phyloP scores from a whole-genome alignment of 2,329 filamentous ascomycete genomes.

The Trichophyton simii region DNA sequence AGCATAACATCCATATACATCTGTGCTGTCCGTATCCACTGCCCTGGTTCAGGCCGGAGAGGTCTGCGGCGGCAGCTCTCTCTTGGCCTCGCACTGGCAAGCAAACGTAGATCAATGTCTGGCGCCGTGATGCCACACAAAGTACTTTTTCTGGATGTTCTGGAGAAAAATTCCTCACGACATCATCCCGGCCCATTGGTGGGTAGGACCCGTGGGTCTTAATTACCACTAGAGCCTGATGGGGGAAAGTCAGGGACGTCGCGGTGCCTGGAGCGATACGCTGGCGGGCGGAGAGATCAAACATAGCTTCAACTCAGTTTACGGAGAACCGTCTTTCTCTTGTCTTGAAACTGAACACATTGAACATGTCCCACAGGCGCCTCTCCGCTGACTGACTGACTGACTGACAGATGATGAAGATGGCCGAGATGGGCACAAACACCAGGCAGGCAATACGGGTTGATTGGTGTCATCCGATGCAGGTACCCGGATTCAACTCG shows the following conservation, averaged over 20 bases:
- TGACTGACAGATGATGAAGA: background rate
- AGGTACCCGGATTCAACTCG: background rate
- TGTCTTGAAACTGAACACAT: no score
- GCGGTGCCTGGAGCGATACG: background rate
- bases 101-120: no score
- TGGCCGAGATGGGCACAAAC: background rate
- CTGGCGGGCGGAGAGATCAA: background rate
- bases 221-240: conserved; percentile 2
- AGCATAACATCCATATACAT: no score
- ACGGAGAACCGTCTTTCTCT: no score
- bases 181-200: background rate
- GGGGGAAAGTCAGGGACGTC: background rate
- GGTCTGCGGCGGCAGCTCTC: background rate
- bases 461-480: background rate
- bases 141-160: no score
- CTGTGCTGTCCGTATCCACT: background rate
- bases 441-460: background rate
- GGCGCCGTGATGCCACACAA: no score
- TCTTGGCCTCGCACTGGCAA: background rate
- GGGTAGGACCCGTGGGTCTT: background rate
- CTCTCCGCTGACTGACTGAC: no score
- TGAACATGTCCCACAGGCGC: no score
- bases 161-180: background rate
- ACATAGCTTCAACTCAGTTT: background rate
- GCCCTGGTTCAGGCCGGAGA: background rate